Percentiles rank a stretch among this genome's conserved stretches.
Evolutionary conservation across 176 grass and related monocot genomes (phyloP).

Genomic region (Themeda triandra): DNA sequence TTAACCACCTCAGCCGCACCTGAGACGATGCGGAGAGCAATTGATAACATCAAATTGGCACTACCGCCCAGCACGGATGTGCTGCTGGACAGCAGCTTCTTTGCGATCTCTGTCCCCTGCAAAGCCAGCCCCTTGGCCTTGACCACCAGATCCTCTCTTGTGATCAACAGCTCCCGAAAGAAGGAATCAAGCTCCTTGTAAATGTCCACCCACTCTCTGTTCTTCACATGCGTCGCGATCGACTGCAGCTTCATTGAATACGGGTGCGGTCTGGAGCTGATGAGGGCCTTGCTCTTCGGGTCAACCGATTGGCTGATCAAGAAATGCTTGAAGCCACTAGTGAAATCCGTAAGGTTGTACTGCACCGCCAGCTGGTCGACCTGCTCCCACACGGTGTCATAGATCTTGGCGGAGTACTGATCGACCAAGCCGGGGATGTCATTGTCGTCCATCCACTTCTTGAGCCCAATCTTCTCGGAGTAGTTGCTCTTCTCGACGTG

Average conservation of each 20-base stretch:
- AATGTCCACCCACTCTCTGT: conserved; percentile 77
- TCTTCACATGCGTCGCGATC: conserved; percentile 46
- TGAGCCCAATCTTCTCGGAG: conserved; percentile 86
- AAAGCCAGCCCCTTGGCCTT: conserved; percentile 84
- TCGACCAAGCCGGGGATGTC: conserved; percentile 75
- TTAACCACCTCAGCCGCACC: conserved; percentile 84
- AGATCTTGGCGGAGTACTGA: conserved; percentile 77
- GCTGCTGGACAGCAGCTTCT: conserved; percentile 76
- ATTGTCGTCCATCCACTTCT: conserved; percentile 88
- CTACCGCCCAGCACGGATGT: conserved; percentile 76
- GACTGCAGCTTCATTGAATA: conserved; percentile 76
- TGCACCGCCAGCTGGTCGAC: conserved; percentile 66
- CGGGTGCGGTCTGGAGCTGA: conserved; percentile 42
- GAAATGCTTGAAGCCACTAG: conserved; percentile 74
- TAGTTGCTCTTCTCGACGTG: conserved; percentile 91
- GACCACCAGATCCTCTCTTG: conserved; percentile 79
- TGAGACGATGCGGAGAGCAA: conserved; percentile 57
- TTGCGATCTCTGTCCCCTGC: conserved; percentile 64
- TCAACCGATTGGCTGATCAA: conserved; percentile 58
- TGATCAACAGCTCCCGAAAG: conserved; percentile 76
- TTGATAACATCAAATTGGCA: conserved; percentile 65
- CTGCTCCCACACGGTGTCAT: conserved; percentile 90
- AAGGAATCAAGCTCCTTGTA: conserved; percentile 74
- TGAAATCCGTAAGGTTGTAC: conserved; percentile 95
- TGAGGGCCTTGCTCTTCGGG: conserved; percentile 37